Evolutionary conservation across 75 land plant species (phyloP), one percentile per base, ranked within the genome.

Genomic region (Picea glauca): DNA sequence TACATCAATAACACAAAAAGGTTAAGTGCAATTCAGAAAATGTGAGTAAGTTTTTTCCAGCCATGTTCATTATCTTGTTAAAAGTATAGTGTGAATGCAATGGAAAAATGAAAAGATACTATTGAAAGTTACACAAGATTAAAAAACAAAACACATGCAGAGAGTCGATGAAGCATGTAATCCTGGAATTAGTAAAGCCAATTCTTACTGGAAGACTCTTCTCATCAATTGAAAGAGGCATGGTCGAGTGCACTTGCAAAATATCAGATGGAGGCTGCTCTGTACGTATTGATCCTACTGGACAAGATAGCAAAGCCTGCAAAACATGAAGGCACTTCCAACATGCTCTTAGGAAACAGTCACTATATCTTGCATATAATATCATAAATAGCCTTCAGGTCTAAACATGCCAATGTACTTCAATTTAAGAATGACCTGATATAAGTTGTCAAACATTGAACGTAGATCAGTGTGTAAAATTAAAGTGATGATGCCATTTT

Each of bases 251-350:
- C 58, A 84, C 89, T 32, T 86, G 77, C 65, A 75, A 54, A 61
- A 94, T 88, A 66, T 92, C 92, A 65, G 61, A 78, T 58, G 89
- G 85, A 18, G 90, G 90, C 8, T 75, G 83, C 82, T 85, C 92
- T 1, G 96, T 94, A 58, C 85, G 92, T 17, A 94, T 94, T 14
- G 96, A 94, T 20, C 76, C 74, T 14, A 92, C 90, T 61, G 96
- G 96, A 75, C 96, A 94, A n/a, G 87, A 67, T 43, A 92, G 75
- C 70, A 94, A 73, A 3, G 96, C 96, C 94, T 94, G 83, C 75
- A 85, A 74, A 58, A 75, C 68, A 62, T 20, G 13, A 35, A 23
- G 17, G 31, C 30, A 50, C 35, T 66, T 66, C 40, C 1, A 13
- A n/a, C 26, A 40, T 70, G 7, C 23, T 14, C 23, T 68, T 68